phyloP scores from a whole-genome alignment of 345 rosid genomes.

The Raphanus sativus region DNA sequence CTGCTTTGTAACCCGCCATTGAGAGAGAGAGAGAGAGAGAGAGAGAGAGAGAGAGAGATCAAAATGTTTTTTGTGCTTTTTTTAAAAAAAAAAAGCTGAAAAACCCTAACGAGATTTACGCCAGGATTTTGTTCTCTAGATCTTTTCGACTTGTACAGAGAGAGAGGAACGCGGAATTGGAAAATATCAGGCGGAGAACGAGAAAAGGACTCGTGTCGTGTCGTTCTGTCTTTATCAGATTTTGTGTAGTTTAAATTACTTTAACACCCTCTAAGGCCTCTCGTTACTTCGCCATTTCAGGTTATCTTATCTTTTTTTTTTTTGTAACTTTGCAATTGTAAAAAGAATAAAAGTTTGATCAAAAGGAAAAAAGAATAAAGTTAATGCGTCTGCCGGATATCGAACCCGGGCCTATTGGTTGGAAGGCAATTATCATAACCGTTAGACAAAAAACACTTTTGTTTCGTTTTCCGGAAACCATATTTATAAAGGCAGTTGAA shows the following conservation, averaged over 20 bases:
- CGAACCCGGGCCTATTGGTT: slow-evolving; percentile 84
- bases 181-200: neutral
- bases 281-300: neutral
- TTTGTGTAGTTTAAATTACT: neutral
- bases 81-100: neutral
- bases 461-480: too few relatives aligned
- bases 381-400: slow-evolving; percentile 73
- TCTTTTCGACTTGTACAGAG: neutral
- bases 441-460: too few relatives aligned
- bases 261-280: slow-evolving; percentile 2
- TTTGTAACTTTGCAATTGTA: neutral
- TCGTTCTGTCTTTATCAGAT: neutral
- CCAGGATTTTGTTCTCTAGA: neutral
- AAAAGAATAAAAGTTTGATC: neutral
- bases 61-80: neutral
- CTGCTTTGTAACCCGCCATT: slow-evolving; percentile 1
- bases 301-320: neutral
- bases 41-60: neutral
- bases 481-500: too few relatives aligned
- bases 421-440: slow-evolving; percentile 83
- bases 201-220: neutral
- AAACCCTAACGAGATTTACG: neutral
- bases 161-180: neutral
- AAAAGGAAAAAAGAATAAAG: neutral
- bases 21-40: neutral